A percentile compares a stretch with the other conserved stretches of the same genome.
Conservation (phyloP, 1,284 basidiomycete species). For the Cutaneotrichosporon mucoides region DNA sequence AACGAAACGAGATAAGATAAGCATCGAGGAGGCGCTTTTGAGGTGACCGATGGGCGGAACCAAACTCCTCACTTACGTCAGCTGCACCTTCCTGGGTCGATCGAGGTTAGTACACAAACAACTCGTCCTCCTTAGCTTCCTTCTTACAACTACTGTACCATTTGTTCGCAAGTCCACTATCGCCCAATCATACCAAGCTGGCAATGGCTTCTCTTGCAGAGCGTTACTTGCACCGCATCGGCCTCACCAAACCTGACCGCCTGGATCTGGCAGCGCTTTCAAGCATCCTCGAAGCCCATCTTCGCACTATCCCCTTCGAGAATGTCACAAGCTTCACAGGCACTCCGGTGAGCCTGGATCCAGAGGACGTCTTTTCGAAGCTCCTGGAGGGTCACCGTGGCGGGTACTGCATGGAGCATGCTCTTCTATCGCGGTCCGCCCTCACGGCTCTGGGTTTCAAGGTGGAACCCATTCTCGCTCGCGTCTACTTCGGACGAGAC, state of each 20-base stretch:
- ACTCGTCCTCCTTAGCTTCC: background rate
- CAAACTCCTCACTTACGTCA: too few relatives aligned
- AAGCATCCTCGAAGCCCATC: conserved; percentile 11
- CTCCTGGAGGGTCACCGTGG: conserved; percentile 8
- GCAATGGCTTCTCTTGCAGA: conserved; percentile 1
- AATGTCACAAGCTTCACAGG: conserved; percentile 14
- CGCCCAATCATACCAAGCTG: background rate
- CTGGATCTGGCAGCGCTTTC: conserved; percentile 6
- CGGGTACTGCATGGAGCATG: conserved; percentile 21
- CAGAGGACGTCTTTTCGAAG: conserved; percentile 6
- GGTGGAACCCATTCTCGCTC: background rate
- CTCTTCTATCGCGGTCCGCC: conserved; percentile 2
- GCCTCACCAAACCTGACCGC: background rate
- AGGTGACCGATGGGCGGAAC: too few relatives aligned
- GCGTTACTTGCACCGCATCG: conserved; percentile 12
- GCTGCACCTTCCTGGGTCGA: too few relatives aligned
- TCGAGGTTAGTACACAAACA: too few relatives aligned
- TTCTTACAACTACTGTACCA: background rate
- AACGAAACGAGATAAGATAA: too few relatives aligned
- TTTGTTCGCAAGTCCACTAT: background rate
- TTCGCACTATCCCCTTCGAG: conserved; percentile 15
- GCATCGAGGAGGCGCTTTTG: too few relatives aligned
- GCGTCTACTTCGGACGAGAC: conserved; percentile 3
- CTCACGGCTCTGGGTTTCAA: conserved; percentile 10
- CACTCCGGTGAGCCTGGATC: conserved; percentile 4